These are phyloP conservation scores for Flaveria bidentis DNA, from an alignment of 129 eudicot species.

Conservation along the genomic window DNA sequence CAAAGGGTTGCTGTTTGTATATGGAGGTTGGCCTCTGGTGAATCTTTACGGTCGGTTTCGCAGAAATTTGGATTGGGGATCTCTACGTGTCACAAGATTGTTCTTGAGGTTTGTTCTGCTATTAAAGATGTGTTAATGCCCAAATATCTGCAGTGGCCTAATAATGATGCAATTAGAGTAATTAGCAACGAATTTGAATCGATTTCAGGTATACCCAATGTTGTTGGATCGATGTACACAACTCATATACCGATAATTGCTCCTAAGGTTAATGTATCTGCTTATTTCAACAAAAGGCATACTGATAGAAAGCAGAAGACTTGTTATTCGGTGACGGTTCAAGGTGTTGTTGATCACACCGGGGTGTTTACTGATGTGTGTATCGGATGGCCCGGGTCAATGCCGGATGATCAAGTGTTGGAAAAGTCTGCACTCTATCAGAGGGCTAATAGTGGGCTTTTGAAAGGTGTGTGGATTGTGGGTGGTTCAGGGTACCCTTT, in stretches of 20 bases:
- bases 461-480: conserved; percentile 67
- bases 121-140: conserved; percentile 90
- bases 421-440: conserved; percentile 74
- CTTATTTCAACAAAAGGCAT: conserved; percentile 69
- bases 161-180: conserved; percentile 32
- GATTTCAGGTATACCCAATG: conserved; percentile 69
- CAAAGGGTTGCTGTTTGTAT: conserved; percentile 88
- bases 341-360: conserved; percentile 66
- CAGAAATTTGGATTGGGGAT: conserved; percentile 86
- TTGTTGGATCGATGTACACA: conserved; percentile 24
- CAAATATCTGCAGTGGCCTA: conserved; percentile 76
- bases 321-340: conserved; percentile 73
- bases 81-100: conserved; percentile 86
- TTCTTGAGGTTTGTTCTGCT: conserved; percentile 87
- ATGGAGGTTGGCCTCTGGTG: conserved; percentile 84
- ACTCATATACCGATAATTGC: conserved; percentile 18
- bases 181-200: conserved; percentile 64
- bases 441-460: conserved; percentile 65
- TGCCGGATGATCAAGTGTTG: conserved; percentile 78
- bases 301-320: conserved; percentile 82
- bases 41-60: conserved; percentile 79
- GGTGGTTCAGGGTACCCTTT: conserved; percentile 73
- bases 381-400: conserved; percentile 82
- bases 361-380: conserved; percentile 79
- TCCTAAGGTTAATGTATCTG: conserved; percentile 53